Conservation (phyloP, 495 filamentous ascomycete genomes). For the Penicillium soppii region DNA sequence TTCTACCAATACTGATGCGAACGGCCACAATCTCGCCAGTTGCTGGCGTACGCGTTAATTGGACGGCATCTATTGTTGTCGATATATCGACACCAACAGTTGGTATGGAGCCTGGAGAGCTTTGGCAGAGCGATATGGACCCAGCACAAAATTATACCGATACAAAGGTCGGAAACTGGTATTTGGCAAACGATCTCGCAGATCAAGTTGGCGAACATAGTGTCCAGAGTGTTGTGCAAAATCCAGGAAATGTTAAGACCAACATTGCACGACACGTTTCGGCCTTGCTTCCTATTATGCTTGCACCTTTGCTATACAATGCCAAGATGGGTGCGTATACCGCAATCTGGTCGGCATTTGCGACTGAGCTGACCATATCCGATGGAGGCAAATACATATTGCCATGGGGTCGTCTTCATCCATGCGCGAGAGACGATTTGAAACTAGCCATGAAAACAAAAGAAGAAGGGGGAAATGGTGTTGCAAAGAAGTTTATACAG, state of each 20-base stretch:
- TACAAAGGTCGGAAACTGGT: conserved; percentile 29
- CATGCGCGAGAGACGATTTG: conserved; percentile 29
- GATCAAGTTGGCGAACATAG: conserved; percentile 3
- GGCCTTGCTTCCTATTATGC: conserved; percentile 10
- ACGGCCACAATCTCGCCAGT: background rate
- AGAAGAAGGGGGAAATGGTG: conserved; percentile 16
- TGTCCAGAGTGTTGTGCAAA: conserved; percentile 28
- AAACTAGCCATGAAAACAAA: conserved; percentile 20
- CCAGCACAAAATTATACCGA: conserved; percentile 21
- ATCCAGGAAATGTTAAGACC: conserved; percentile 9
- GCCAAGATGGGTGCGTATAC: conserved; percentile 39
- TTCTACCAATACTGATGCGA: conserved; percentile 18
- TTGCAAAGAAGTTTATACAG: background rate
- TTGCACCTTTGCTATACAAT: conserved; percentile 24
- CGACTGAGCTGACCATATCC: conserved; percentile 26
- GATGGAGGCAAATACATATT: conserved; percentile 36
- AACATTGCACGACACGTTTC: conserved; percentile 8
- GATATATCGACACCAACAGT: too few species aligned
- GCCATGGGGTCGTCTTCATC: conserved; percentile 42
- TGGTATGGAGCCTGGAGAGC: conserved; percentile 4
- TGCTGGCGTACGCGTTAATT: conserved; percentile 10
- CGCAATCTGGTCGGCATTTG: conserved; percentile 40
- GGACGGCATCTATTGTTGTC: conserved; percentile 6
- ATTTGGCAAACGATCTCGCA: conserved; percentile 20
- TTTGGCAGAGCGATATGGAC: background rate